A percentile compares a stretch with the other conserved stretches of the same genome.
Conservation (phyloP, 768 basidiomycete genomes). For the Mycena kentingensis region DNA sequence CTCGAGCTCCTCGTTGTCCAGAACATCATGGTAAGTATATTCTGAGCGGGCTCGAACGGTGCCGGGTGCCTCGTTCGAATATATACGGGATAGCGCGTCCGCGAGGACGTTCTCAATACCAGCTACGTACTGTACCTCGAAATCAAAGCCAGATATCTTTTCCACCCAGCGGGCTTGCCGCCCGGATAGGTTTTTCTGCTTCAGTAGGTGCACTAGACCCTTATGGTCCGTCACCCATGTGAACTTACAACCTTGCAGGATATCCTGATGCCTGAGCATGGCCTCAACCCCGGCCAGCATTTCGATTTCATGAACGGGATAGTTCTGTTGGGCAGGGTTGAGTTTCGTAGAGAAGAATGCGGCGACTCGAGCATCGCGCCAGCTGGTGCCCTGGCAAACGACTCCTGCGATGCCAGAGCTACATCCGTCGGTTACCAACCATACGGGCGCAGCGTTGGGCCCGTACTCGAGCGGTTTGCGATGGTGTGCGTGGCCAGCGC, state of each 20-base stretch:
- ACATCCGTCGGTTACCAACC: neutral
- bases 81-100: constrained; percentile 8
- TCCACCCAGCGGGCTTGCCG: constrained; percentile 13
- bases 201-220: neutral
- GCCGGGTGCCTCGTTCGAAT: constrained; percentile 9
- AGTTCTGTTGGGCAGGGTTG: constrained; percentile 2
- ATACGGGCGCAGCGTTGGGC: neutral
- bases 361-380: neutral
- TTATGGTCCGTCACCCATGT: constrained; percentile 11
- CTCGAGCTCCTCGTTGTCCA: constrained; percentile 7
- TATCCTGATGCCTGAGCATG: constrained; percentile 9
- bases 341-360: neutral
- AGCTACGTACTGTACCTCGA: constrained; percentile 9
- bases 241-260: constrained; percentile 9
- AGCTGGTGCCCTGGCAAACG: neutral
- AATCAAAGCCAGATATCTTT: constrained; percentile 14
- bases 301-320: constrained; percentile 26
- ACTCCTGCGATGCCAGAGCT: neutral
- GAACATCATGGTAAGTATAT: constrained; percentile 11
- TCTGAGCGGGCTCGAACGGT: constrained; percentile 12
- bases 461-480: constrained; percentile 19
- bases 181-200: constrained; percentile 7
- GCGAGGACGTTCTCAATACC: constrained; percentile 13
- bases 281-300: constrained; percentile 15
- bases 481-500: neutral